Evolutionary conservation across 345 rosid species (phyloP).

Genomic region (Microcos paniculata): DNA sequence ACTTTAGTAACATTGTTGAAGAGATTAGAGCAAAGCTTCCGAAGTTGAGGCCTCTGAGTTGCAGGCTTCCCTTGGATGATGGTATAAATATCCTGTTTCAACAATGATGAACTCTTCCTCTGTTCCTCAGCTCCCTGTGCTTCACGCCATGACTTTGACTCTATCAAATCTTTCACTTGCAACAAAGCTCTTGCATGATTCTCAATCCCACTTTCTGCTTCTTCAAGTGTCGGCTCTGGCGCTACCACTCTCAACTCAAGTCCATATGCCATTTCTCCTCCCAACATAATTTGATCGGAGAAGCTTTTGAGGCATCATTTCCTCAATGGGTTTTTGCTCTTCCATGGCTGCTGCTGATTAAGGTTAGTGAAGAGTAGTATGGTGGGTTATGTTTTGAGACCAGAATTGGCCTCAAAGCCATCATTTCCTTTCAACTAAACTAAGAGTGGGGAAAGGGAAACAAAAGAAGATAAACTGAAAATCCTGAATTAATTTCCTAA

Average conservation of each 20-base stretch:
- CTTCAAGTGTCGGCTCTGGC: slow-evolving; percentile 46
- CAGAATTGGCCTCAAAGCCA: slow-evolving; percentile 20
- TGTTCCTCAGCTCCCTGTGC: slow-evolving; percentile 60
- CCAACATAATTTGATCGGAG: not conserved
- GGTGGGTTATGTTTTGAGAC: slow-evolving; percentile 2
- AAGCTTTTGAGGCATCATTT: not conserved
- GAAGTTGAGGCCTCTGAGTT: slow-evolving; percentile 51
- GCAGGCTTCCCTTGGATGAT: slow-evolving; percentile 64
- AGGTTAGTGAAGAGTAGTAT: slow-evolving; percentile 4
- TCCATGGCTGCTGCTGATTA: slow-evolving; percentile 1
- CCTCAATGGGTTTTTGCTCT: no score
- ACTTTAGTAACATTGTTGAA: slow-evolving; percentile 61
- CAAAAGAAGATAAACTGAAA: no score
- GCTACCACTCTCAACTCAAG: slow-evolving; percentile 31
- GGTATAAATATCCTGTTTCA: slow-evolving; percentile 70
- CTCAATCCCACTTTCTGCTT: slow-evolving; percentile 37
- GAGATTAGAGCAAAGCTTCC: slow-evolving; percentile 60
- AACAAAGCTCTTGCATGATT: slow-evolving; percentile 36
- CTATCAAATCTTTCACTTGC: slow-evolving; percentile 37
- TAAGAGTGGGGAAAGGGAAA: not conserved
- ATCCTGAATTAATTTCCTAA: no score
- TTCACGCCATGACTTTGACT: slow-evolving; percentile 52
- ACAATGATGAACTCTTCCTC: slow-evolving; percentile 50
- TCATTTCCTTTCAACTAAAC: not conserved
- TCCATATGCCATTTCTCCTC: slow-evolving; percentile 26